phyloP scores from a whole-genome alignment of 2,329 filamentous ascomycete genomes.

The Aspergillus vadensis region DNA sequence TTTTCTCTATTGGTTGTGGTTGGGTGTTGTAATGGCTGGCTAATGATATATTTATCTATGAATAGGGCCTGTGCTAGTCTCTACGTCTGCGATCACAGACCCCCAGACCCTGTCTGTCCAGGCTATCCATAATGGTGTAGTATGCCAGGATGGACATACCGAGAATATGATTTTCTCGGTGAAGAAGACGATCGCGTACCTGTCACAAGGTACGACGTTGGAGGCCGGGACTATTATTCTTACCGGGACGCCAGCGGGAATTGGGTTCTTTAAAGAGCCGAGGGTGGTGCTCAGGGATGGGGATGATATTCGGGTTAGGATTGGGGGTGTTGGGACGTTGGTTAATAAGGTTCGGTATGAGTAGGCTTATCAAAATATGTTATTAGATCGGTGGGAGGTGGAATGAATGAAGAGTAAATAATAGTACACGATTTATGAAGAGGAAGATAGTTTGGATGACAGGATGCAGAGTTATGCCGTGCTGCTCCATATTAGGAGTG shows the following conservation, averaged over 20 bases:
- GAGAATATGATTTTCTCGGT: slow-evolving; percentile 46
- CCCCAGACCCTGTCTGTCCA: slow-evolving; percentile 37
- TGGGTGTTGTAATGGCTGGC: neutral
- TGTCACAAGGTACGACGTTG: slow-evolving; percentile 44
- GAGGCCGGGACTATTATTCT: slow-evolving; percentile 43
- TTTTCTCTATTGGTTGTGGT: too few species aligned
- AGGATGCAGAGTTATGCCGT: too few species aligned
- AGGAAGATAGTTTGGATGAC: too few species aligned
- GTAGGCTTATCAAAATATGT: neutral
- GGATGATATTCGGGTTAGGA: slow-evolving; percentile 44
- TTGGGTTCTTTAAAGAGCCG: slow-evolving; percentile 46
- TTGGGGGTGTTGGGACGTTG: slow-evolving; percentile 41
- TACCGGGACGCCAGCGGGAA: slow-evolving; percentile 46
- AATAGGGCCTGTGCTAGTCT: slow-evolving; percentile 43
- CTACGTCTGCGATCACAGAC: slow-evolving; percentile 33
- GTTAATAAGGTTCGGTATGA: slow-evolving; percentile 44
- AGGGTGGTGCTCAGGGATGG: slow-evolving; percentile 42
- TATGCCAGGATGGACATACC: slow-evolving; percentile 31
- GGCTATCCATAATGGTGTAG: slow-evolving; percentile 38
- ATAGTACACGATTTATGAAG: too few species aligned
- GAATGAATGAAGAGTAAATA: too few species aligned
- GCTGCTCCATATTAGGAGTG: too few species aligned
- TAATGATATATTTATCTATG: neutral
- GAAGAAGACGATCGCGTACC: slow-evolving; percentile 37
- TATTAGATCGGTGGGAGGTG: too few species aligned